Evolutionary conservation across 352 stramenopile species (phyloP).

Genomic region (Pseudoperonospora humuli): DNA sequence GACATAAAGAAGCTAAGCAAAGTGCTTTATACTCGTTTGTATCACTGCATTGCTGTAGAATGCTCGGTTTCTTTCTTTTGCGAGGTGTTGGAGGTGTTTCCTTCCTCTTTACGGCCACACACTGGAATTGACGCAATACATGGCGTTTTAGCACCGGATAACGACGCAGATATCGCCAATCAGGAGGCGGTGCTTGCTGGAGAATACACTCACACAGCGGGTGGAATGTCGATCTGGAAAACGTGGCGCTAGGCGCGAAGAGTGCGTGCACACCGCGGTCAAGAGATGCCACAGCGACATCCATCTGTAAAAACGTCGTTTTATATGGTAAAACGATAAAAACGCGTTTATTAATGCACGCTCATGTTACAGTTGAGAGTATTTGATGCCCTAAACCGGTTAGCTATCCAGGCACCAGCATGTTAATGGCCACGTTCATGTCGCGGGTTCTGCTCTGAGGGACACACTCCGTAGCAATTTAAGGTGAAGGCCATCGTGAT

Average conservation of each 20-base stretch:
- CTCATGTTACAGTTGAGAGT: too few species aligned
- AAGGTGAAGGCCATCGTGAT: too few species aligned
- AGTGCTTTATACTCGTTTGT: constrained; percentile 16
- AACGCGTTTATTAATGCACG: too few species aligned
- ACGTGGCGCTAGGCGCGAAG: constrained; percentile 15
- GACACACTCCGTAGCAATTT: too few species aligned
- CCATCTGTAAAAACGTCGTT: constrained; percentile 11
- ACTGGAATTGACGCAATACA: constrained; percentile 28
- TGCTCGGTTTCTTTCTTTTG: constrained; percentile 19
- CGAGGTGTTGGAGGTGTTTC: constrained; percentile 21
- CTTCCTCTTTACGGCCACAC: constrained; percentile 9
- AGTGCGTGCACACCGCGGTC: constrained; percentile 37
- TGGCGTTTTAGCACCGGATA: constrained; percentile 45
- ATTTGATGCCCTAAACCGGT: too few species aligned
- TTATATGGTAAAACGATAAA: background rate
- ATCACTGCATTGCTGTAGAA: constrained; percentile 3
- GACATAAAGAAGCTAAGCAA: constrained; percentile 26
- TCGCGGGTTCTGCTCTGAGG: too few species aligned
- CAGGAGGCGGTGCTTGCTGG: constrained; percentile 5
- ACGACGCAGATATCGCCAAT: constrained; percentile 27
- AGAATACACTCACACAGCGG: constrained; percentile 37
- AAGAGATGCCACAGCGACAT: constrained; percentile 24
- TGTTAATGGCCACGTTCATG: too few species aligned
- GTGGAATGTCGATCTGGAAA: constrained; percentile 5
- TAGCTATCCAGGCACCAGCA: too few species aligned